Evolutionary conservation across 345 rosid genomes (phyloP), one percentile per base, ranked within the genome.

Genomic region (Crucihimalaya himalaica): DNA sequence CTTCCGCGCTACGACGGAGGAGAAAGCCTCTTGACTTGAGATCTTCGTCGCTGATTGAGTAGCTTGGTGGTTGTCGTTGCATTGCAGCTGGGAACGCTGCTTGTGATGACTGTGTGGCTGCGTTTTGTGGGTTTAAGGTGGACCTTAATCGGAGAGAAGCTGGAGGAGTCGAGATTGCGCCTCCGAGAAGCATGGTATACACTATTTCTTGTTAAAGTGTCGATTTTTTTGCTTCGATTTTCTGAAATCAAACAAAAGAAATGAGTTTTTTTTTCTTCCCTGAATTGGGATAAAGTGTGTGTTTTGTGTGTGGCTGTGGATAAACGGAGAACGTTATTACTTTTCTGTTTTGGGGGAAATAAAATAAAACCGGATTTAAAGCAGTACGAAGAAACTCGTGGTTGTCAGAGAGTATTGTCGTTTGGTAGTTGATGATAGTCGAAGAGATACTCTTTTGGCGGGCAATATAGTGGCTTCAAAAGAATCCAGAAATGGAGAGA

Each of bases 21-120:
- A 59, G 56, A 80, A 91, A 89, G 69, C 97, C 98, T 6, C 85
- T 84, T 56, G 91, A 81, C 45, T 82, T 65, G 18, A 91, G 89
- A 68, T 83, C 86, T 2, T 73, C 71, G 86, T 89, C 93, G 81
- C 91, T 81, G 84, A 85, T 80, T 27, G 93, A 79, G 84, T 68
- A 83, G 59, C 45, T 82, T 60, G 81, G 65, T 51, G 56, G 80
- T 29, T 40, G 61, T 37, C 62, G 82, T 35, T 5, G 67, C 37
- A 16, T 29, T 10, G 50, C 74, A 5, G 56, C 46, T 27, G 63
- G 70, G 54, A 62, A 73, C 7, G 67, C 67, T 2, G 68, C 60
- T 74, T 72, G 73, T 21, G 73, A 76, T 68, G 79, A 18, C 29
- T 51, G 79, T 66, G 51, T 8, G 18, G 6, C 35, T 59, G 46